Base-by-base conservation (phyloP, 2,329 filamentous ascomycete species). In the Metarhizium humberi region DNA sequence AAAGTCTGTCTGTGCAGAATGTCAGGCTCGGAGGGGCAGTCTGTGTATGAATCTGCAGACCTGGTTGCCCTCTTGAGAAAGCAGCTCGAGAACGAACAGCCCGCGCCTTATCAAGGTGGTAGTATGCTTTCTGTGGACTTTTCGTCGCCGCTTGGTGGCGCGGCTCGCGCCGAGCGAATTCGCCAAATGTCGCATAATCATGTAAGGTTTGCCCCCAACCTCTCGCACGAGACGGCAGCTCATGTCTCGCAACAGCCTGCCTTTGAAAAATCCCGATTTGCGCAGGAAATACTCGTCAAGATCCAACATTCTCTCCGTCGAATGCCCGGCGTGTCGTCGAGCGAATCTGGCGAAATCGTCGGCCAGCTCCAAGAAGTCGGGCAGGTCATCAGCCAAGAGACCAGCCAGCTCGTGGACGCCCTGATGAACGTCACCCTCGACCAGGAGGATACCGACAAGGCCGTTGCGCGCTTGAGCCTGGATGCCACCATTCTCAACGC, bases 111-210 rank as follows among this genome's bases (percentile, higher is more conserved):
- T 16, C 43, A 40, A 16, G 50, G 29, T 6, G 45, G 51, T 34
- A 64, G 56, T 30, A 72, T 71, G 70, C 58, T 73, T 46, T 69
- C 69, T 13, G 67, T 73, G 53, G 68, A 72, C 62, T 73, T 73
- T 52, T 67, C 67, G n/a, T 67, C 69, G 29, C 71, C 71, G n/a
- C 66, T 73, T 1, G 64, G 66, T 4, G 71, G 69, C 40, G 60
- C 64, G 57, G 69, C 69, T 49, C 68, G 71, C 4, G 60, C 63
- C 3, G 68, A 71, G 54, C 63, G 67, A 50, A 67, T 73, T 54
- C 69, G 70, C 51, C 69, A 71, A 57, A 69, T 73, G 65, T 64
- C 67, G 40, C 70, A 68, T 52, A 71, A 69, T 42, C 71, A 73
- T 58, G 71, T 71, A 60, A 25, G 61, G 69, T 67, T 30, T 6